Evolutionary conservation across 805 yeast genomes (phyloP).

Genomic region (Cyberlindnera bimundalis): DNA sequence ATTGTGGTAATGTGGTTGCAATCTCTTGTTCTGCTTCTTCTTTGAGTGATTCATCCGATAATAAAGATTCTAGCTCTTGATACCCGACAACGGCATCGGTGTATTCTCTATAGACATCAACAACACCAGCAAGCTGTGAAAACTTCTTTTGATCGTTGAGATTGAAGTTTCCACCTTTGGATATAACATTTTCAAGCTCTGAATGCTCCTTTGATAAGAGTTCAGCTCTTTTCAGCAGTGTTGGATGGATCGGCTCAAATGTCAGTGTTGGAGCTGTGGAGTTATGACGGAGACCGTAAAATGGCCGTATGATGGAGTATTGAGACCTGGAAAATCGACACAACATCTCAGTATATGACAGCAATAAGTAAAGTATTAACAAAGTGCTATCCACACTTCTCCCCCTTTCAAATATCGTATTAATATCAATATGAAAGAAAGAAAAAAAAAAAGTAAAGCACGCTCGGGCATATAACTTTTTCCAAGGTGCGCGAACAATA

Average conservation of each 20-base stretch:
- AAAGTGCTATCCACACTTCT: too few species aligned
- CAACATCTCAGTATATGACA: too few species aligned
- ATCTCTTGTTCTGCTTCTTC: conserved; percentile 66
- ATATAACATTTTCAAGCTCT: conserved; percentile 38
- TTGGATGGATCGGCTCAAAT: conserved; percentile 44
- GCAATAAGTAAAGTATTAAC: too few species aligned
- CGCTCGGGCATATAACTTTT: too few species aligned
- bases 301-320: background rate
- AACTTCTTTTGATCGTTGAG: conserved; percentile 46
- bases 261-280: conserved; percentile 12
- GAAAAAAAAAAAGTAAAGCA: too few species aligned
- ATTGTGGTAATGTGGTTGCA: conserved; percentile 39
- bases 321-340: background rate
- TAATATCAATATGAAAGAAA: too few species aligned
- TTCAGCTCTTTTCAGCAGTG: conserved; percentile 46
- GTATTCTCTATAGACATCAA: conserved; percentile 40
- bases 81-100: conserved; percentile 25
- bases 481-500: too few species aligned
- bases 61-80: conserved; percentile 42
- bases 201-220: conserved; percentile 38
- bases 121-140: conserved; percentile 42
- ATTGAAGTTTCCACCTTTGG: conserved; percentile 42
- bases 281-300: background rate
- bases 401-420: too few species aligned
- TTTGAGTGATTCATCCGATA: conserved; percentile 44